phyloP scores from a whole-genome alignment of 2,329 filamentous ascomycete species.

The Sporothrix luriei region DNA sequence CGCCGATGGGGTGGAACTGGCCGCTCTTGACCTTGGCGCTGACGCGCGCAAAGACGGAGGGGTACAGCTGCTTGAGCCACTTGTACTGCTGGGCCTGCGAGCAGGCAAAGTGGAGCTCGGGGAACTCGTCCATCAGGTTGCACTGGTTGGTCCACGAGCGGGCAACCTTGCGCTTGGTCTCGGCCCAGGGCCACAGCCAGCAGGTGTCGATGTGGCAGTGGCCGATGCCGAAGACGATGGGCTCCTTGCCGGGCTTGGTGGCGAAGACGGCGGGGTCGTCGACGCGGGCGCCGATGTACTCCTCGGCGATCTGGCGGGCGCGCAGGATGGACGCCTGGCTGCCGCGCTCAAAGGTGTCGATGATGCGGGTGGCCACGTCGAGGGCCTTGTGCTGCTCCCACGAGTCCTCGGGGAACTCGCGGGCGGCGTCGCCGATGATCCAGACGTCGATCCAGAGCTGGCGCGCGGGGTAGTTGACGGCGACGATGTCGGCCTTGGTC shows the following conservation, averaged over 20 bases:
- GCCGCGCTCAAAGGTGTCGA: constrained; percentile 83
- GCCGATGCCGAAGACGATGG: constrained; percentile 84
- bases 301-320: constrained; percentile 78
- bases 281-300: constrained; percentile 78
- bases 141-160: constrained; percentile 97
- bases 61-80: constrained; percentile 90
- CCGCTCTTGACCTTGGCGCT: constrained; percentile 89
- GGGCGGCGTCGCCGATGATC: constrained; percentile 90
- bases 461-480: constrained; percentile 82
- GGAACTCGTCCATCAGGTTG: constrained; percentile 90
- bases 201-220: constrained; percentile 98
- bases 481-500: constrained; percentile 78
- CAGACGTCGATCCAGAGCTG: constrained; percentile 89
- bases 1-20: constrained; percentile 90
- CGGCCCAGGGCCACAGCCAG: constrained; percentile 98
- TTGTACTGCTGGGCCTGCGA: constrained; percentile 98
- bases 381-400: constrained; percentile 88
- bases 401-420: constrained; percentile 85
- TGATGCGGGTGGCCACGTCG: constrained; percentile 81
- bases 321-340: constrained; percentile 75
- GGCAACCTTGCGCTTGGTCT: constrained; percentile 95
- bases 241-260: constrained; percentile 67
- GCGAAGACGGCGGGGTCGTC: constrained; percentile 85
- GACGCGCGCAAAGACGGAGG: constrained; percentile 84
- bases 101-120: constrained; percentile 87